Evolutionary conservation across 257 asterid genomes (phyloP), one percentile per base, ranked within the genome.

Genomic region (Penstemon eatonii): DNA sequence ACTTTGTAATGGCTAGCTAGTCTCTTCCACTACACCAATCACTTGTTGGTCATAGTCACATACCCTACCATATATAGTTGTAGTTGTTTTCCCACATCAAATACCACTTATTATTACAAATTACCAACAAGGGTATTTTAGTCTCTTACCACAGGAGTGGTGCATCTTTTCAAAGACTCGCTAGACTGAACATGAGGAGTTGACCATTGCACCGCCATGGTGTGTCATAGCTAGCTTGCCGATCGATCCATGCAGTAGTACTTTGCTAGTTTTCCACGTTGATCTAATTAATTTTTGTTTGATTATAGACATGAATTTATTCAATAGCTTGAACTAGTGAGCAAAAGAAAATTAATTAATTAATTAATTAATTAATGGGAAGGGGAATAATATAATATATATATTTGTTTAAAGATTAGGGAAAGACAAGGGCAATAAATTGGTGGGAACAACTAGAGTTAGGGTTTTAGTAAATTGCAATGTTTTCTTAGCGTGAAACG

Each of bases 181-280:
- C 73, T 37, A 66, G 70, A 67, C 15, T 25, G 33, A 25, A 25
- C 68, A 63, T 72, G 66, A 73, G 74, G 66, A 58, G 84, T 85
- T 87, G 95, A 87, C 96, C 95, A 84, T 40, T 15, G 54, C 66
- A 60, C 97, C 95, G 95, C 85, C 93, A 66, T 36, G 65, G 67
- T 56, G 79, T 74, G 74, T 77, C 80, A 73, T 70, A 71, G 78
- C 83, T 70, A 71, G 78, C 83, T 62, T 65, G 81, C 83, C 67
- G 61, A 79, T 73, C 4, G 43, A 58, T 9, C 66, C 73, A 71
- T 73, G 74, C 63, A 79, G 45, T 67, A 43, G 58, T 65, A 61
- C 41, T 70, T 41, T 75, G 36, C 60, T 58, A 11, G n/a, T 73
- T 71, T 80, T 80, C 86, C 75, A 85, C 81, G 75, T 82, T 82